Base-by-base conservation (phyloP, 768 basidiomycete species). In the Leccinum obscurum region DNA sequence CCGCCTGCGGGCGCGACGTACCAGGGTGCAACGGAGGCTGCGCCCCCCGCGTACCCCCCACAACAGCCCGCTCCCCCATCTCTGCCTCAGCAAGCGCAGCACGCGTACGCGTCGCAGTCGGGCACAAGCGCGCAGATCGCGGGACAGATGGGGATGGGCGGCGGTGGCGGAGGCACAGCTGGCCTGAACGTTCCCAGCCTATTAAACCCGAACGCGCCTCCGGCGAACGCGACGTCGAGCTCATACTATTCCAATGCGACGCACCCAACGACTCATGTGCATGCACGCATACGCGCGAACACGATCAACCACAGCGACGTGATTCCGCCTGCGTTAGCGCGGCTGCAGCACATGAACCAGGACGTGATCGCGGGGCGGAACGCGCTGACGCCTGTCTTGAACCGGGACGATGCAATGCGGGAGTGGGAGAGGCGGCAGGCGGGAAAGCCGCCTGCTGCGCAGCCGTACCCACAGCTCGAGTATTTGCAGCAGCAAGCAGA, bases 391-490 rank as follows among this genome's bases (percentile, higher is more conserved):
- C 96, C 96, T 3, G 95, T 97, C 32, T 76, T 98, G 64, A 95
- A 96, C 67, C 83, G 96, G 55, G 96, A 98, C 65, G 96, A 99
- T 63, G 90, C 92, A 49, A 90, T 93, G 80, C 85, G 89, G 48
- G 96, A 98, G 76, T 98, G 96, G 96, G 97, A 98, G 75, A 77
- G 94, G 64, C 79, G 95, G 62, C 91, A 94, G 70, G 77, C 86
- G 11, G 92, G 88, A 17, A 89, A 89, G 67, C 81, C 84, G 1
- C 75, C 79, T 13, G 85, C 85, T n/a, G 83, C 86, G 15, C 86
- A 89, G 68, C 87, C 89, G 26, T 94, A 95, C 68, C 93, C 91
- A 6, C 93, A 95, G 68, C 80, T 98, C 35, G 95, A 96, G 71
- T 92, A 85, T 70, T 76, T 98, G 53, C 93, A 96, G 65, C 94